Evolutionary conservation across 139 green algal species (phyloP).

Genomic region (Chlamydomonas eustigma): DNA sequence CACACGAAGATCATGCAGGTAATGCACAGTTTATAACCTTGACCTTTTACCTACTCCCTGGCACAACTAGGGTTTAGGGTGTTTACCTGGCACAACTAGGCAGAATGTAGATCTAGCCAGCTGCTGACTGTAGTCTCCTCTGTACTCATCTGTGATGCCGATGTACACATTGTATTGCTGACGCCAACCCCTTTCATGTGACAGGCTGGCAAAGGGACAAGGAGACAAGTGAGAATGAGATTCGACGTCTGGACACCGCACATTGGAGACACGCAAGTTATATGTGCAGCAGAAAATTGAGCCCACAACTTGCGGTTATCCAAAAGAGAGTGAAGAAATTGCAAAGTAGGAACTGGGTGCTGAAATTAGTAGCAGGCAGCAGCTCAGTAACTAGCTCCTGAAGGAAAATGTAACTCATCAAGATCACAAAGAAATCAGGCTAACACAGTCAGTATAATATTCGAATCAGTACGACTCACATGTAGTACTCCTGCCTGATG

Average conservation of each 20-base stretch:
- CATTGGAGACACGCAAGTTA: not conserved
- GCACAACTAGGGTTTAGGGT: too few species aligned
- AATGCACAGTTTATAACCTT: too few species aligned
- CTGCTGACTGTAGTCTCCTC: too few species aligned
- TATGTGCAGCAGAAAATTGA: not conserved
- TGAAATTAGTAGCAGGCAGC: not conserved
- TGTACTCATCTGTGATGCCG: too few species aligned
- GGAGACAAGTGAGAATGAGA: not conserved
- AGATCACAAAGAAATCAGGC: not conserved
- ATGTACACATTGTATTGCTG: not conserved
- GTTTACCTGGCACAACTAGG: too few species aligned
- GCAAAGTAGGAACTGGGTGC: not conserved
- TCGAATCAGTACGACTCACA: constrained; percentile 24
- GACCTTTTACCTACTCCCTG: too few species aligned
- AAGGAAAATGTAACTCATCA: not conserved
- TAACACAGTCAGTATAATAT: too few species aligned
- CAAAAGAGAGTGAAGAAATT: not conserved
- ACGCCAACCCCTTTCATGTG: not conserved
- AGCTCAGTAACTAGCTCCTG: not conserved
- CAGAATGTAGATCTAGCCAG: too few species aligned
- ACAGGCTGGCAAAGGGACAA: not conserved
- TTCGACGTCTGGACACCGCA: too few species aligned
- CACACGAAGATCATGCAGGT: too few species aligned
- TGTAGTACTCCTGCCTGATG: constrained; percentile 29
- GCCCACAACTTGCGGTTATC: not conserved